Evolutionary conservation across 371 early-diverging fungal species (phyloP), one percentile per base, ranked within the genome.

Genomic region (Mortierella sp.): DNA sequence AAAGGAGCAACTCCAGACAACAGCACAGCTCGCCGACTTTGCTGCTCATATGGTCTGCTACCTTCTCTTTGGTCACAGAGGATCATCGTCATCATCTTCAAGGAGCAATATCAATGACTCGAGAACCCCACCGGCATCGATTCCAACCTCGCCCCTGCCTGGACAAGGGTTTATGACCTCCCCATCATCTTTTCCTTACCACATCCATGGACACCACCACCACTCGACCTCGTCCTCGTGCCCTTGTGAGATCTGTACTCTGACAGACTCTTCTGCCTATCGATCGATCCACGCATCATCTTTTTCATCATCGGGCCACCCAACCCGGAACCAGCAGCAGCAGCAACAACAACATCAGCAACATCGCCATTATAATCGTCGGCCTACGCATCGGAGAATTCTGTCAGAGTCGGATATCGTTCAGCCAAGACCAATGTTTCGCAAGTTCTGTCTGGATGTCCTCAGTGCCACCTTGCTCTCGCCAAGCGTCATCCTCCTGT

Each of bases 21-120:
- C 77, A 44, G 48, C 87, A 13, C 88, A 91, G 77, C 85, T 91
- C 47, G 90, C 91, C 45, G 90, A 90, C 71, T 91, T 91, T 82
- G 90, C 89, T 5, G 88, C 91, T 29, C 88, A 89, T 31, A 91
- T 91, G 89, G 89, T 90, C 9, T 89, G 88, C 81, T 77, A 77
- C 48, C 64, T 81, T n/a, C 74, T 81, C 64, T 81, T 74, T 64
- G 77, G 84, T 85, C 73, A 89, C 86, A 89, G 88, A 86, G 19
- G 34, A 16, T 34, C 58, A 0, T 16, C 47, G 10, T 50, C 50
- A 22, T 19, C 58, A 2, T 85, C 64, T 3, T 8, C 89, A 84
- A 65, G 61, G 37, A 22, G 22, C 19, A 66, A n/a, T 0, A 71
- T 22, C 52, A 70, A 24, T n/a, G 67, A 63, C 50, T 47, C 76